Evolutionary conservation across 352 stramenopile genomes (phyloP).

Genomic region (Elongisporangium senticosum): DNA sequence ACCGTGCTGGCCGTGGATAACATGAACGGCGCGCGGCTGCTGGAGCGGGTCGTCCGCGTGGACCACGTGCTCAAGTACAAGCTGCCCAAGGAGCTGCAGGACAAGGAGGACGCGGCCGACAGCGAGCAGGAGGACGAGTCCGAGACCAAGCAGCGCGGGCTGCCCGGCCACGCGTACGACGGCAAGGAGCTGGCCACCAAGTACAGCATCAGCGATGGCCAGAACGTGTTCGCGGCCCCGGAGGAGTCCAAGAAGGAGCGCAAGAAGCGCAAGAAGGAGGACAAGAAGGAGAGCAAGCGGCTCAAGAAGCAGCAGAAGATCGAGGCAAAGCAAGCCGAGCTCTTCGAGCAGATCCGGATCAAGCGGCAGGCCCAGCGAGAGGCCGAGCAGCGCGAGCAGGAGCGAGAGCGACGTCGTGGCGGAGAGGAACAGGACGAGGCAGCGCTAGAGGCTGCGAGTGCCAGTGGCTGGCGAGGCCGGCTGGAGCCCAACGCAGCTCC

Average conservation of each 20-base stretch:
- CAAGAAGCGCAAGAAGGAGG: constrained; percentile 50
- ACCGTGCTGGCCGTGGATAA: constrained; percentile 98
- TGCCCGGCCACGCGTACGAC: constrained; percentile 85
- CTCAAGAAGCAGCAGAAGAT: constrained; percentile 44
- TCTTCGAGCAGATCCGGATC: constrained; percentile 42
- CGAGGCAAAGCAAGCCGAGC: constrained; percentile 42
- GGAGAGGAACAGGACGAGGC: constrained; percentile 8
- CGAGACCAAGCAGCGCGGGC: constrained; percentile 21
- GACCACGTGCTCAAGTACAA: constrained; percentile 98
- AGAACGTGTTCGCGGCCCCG: constrained; percentile 79
- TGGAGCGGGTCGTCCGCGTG: constrained; percentile 92
- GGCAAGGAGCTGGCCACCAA: constrained; percentile 73
- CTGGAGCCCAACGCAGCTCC: constrained; percentile 36
- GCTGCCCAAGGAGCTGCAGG: constrained; percentile 88
- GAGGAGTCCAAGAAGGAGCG: constrained; percentile 48
- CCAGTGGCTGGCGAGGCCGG: constrained; percentile 58
- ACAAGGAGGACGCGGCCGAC: constrained; percentile 61
- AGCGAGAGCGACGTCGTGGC: constrained; percentile 14
- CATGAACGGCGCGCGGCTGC: constrained; percentile 88
- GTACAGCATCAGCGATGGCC: constrained; percentile 68
- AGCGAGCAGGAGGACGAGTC: constrained; percentile 16
- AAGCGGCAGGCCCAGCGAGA: constrained; percentile 28
- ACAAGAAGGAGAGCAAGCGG: constrained; percentile 51
- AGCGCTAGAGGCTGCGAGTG: constrained; percentile 24
- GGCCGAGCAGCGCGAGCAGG: constrained; percentile 24